Percentiles rank a stretch among this genome's conserved stretches.
phyloP scores from a whole-genome alignment of 345 rosid species.

The Eutrema heterophyllum region DNA sequence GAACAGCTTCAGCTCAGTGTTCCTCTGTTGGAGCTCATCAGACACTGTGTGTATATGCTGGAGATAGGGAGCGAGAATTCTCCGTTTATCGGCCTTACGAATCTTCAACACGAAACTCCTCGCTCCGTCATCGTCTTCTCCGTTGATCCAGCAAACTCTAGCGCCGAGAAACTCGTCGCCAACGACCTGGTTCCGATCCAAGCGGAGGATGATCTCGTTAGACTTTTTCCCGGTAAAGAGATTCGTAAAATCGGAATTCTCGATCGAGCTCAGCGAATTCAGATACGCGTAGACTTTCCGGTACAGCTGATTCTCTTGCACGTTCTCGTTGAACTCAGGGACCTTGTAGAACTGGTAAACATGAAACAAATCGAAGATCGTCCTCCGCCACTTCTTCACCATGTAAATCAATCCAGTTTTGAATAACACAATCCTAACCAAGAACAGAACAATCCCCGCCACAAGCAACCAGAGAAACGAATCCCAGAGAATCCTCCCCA shows the following conservation, averaged over 20 bases:
- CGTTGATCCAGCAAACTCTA: constrained; percentile 68
- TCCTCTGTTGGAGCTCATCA: constrained; percentile 65
- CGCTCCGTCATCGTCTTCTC: constrained; percentile 11
- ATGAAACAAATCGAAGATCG: constrained; percentile 45
- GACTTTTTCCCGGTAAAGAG: constrained; percentile 65
- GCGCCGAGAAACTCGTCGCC: constrained; percentile 76
- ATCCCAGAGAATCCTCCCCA: constrained; percentile 36
- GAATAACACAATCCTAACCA: constrained; percentile 42
- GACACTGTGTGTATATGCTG: constrained; percentile 79
- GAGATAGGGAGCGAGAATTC: constrained; percentile 77
- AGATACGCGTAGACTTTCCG: constrained; percentile 48
- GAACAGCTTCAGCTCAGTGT: constrained; percentile 49
- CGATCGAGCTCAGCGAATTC: constrained; percentile 57
- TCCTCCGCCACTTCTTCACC: constrained; percentile 50
- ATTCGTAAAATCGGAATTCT: constrained; percentile 77
- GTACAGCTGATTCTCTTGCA: constrained; percentile 62
- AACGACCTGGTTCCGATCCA: constrained; percentile 59
- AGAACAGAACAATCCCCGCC: constrained; percentile 8
- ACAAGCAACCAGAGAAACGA: constrained; percentile 23
- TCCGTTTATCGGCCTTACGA: constrained; percentile 71
- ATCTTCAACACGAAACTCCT: constrained; percentile 55
- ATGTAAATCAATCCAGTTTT: constrained; percentile 51
- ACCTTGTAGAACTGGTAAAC: constrained; percentile 67
- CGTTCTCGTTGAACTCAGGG: constrained; percentile 58
- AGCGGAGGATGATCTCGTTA: constrained; percentile 59